A percentile compares a stretch with the other conserved stretches of the same genome.
Evolutionary conservation across 1,139 yeast species (phyloP).

Genomic region (Geotrichum restrictum): DNA sequence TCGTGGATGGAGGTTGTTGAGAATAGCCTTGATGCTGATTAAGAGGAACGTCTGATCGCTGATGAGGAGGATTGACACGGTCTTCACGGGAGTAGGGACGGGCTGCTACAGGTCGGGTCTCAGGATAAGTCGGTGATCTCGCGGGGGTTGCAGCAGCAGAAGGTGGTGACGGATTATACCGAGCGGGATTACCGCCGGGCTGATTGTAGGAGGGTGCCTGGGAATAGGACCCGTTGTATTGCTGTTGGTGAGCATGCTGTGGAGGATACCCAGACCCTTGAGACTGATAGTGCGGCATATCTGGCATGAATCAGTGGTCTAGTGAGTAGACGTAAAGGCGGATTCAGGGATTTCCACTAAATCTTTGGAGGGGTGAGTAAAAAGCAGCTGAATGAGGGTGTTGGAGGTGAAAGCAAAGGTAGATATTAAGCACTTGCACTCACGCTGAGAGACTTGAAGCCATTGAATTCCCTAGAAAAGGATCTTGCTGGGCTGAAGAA

Average conservation of each 20-base stretch:
- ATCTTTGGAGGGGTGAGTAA: background rate
- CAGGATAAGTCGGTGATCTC: constrained; percentile 6
- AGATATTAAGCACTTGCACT: background rate
- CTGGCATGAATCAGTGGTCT: background rate
- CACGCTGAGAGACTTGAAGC: background rate
- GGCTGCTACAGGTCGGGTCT: background rate
- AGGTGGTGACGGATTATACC: background rate
- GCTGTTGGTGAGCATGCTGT: background rate
- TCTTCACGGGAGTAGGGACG: constrained; percentile 6
- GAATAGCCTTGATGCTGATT: background rate
- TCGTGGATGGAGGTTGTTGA: constrained; percentile 5
- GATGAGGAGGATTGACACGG: too few species aligned
- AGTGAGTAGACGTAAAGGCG: background rate
- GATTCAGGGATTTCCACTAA: background rate
- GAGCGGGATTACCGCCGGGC: background rate
- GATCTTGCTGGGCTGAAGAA: too few species aligned
- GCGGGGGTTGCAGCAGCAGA: background rate
- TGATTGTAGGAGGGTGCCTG: background rate
- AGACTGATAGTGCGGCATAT: background rate
- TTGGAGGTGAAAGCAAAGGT: background rate
- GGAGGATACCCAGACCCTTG: background rate
- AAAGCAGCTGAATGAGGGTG: background rate
- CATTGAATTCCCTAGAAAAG: background rate
- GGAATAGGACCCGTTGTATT: background rate
- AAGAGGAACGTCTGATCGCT: too few species aligned